Evolutionary conservation across 2,329 filamentous ascomycete species (phyloP).

Genomic region (Neurospora sp.): DNA sequence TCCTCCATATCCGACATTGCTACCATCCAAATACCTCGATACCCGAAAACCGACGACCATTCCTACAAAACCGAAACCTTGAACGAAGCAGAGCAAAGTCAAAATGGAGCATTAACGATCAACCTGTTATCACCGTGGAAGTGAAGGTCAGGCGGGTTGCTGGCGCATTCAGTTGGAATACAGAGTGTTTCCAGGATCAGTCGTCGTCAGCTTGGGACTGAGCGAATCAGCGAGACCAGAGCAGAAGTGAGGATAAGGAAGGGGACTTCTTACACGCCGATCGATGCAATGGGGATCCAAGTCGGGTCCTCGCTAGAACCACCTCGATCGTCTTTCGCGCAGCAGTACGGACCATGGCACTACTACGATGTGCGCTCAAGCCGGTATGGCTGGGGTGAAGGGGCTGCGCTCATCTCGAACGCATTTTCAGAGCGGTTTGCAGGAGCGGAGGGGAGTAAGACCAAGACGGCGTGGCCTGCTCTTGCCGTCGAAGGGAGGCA

Average conservation of each 20-base stretch:
- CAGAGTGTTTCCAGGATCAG: neutral
- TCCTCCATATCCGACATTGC: neutral
- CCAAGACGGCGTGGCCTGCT: neutral
- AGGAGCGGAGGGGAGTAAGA: neutral
- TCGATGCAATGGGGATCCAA: conserved; percentile 20
- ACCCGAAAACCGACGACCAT: neutral
- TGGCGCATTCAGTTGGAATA: neutral
- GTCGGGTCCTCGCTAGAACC: conserved; percentile 17
- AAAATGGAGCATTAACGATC: neutral
- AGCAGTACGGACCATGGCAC: conserved; percentile 19
- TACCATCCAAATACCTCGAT: neutral
- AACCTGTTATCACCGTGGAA: neutral
- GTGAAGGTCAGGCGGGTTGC: neutral
- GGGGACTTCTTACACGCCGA: neutral
- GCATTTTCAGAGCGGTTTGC: neutral
- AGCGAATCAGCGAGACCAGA: neutral
- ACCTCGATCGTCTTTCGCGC: neutral
- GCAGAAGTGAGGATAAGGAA: neutral
- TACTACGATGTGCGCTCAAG: conserved; percentile 9
- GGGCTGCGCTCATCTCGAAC: neutral
- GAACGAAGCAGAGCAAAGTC: neutral
- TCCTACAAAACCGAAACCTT: neutral
- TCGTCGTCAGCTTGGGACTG: neutral
- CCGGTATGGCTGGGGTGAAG: neutral
- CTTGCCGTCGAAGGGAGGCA: neutral